Base-by-base conservation (phyloP, 2,329 filamentous ascomycete species). In the Microcyclosporella mali region DNA sequence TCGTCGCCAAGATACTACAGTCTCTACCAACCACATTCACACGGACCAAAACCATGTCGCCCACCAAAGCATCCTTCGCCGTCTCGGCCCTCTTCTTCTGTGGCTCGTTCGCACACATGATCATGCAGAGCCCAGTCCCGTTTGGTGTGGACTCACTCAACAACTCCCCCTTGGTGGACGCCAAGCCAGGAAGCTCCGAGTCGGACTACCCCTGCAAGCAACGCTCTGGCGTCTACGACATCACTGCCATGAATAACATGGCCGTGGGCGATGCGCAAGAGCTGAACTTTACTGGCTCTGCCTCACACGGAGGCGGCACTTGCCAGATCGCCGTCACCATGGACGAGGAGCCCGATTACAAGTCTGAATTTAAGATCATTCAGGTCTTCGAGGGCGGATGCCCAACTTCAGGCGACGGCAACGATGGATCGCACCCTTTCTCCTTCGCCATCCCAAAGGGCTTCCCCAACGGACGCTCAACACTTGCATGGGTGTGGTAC, bases 381-480 rank as follows among this genome's bases (percentile, higher is more conserved):
- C 81, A 94, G 60, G 88, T 84, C 0, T 86, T 87, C 39, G 77
- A 89, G 56, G 90, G 90, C 37, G 88, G 87, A 11, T 97, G 92
- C 63, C 88, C 88, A 0, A 75, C 79, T 1, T 88, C 88, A 61
- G 57, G 80, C n/a, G 46, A 58, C 4, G 70, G 69, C 0, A 70
- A 70, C 2, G 63, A 31, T 29, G 63, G 64, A 0, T 47, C 49
- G 0, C 69, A 74, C 29, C 74, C 79, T 0, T 90, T 88, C 64
- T 69, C 75, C 29, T 94, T 83, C 69, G 74, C 68, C 0, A 78
- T 97, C 3, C 89, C 89, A 0, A 57, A 73, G 0, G 77, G 81
- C n/a, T 74, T 95, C 33, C 78, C 81, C 1, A 71, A 82, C 1
- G 90, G 90, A 6, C 73, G 85, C 25, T 84, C 83, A 28, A 83